These are phyloP conservation scores for Oenanthe sinensis DNA, from an alignment of 129 eudicot genomes.

Conservation along the genomic window DNA sequence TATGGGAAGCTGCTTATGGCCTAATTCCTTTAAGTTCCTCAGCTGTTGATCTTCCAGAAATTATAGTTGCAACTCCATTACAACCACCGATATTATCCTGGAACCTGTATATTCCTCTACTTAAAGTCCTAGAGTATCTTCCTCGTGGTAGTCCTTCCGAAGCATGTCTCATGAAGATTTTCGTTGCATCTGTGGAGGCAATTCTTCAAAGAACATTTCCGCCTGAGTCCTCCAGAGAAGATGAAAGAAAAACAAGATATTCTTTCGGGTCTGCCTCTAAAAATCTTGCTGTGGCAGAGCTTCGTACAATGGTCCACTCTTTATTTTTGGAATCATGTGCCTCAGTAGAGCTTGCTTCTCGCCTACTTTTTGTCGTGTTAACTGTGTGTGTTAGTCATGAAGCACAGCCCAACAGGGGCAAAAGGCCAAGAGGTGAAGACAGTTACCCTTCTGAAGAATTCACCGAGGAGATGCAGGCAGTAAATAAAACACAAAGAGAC, in stretches of 20 bases:
- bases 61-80: slow-evolving; percentile 87
- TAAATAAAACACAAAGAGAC: slow-evolving; percentile 28
- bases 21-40: slow-evolving; percentile 87
- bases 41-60: slow-evolving; percentile 86
- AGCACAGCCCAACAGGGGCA: slow-evolving; percentile 64
- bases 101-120: slow-evolving; percentile 89
- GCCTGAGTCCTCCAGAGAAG: slow-evolving; percentile 54
- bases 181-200: slow-evolving; percentile 94
- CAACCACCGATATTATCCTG: slow-evolving; percentile 93
- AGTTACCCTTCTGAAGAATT: slow-evolving; percentile 19
- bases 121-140: slow-evolving; percentile 92
- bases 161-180: slow-evolving; percentile 95
- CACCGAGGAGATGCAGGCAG: slow-evolving; percentile 21
- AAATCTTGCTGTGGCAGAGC: slow-evolving; percentile 97
- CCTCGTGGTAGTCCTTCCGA: slow-evolving; percentile 98
- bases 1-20: slow-evolving; percentile 99
- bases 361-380: slow-evolving; percentile 84
- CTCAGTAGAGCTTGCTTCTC: slow-evolving; percentile 83
- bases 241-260: slow-evolving; percentile 45
- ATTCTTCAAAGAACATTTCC: slow-evolving; percentile 93
- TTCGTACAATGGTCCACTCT: slow-evolving; percentile 97
- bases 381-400: slow-evolving; percentile 96
- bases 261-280: slow-evolving; percentile 66
- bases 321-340: slow-evolving; percentile 72
- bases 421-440: slow-evolving; percentile 56